phyloP scores from a whole-genome alignment of 345 rosid species.

The Pistacia vera region DNA sequence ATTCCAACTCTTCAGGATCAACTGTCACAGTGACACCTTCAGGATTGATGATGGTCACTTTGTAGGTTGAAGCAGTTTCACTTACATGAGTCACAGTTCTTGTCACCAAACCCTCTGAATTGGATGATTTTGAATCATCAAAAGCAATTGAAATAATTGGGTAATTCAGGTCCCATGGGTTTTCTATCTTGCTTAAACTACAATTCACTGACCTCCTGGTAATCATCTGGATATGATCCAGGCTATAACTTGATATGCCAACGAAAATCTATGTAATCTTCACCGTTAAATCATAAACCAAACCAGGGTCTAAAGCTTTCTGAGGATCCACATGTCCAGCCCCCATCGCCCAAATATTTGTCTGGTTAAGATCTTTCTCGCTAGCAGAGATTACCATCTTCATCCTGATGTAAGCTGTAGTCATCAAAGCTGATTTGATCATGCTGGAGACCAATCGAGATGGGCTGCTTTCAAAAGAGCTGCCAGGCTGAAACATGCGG shows the following conservation, averaged over 20 bases:
- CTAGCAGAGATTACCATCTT: conserved; percentile 5
- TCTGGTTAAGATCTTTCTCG: background rate
- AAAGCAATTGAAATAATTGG: conserved; percentile 22
- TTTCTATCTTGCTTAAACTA: background rate
- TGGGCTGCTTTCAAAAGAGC: conserved; percentile 25
- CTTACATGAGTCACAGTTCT: conserved; percentile 18
- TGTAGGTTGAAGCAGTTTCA: background rate
- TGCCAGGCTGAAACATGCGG: conserved; percentile 27
- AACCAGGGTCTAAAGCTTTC: conserved; percentile 26
- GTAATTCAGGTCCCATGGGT: conserved; percentile 25
- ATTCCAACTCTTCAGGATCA: conserved; percentile 7
- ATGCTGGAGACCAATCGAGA: conserved; percentile 24
- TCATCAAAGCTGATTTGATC: conserved; percentile 26
- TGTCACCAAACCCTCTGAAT: background rate
- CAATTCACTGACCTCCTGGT: conserved; percentile 8
- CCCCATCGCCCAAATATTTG: conserved; percentile 16
- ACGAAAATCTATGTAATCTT: conserved; percentile 19
- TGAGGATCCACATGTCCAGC: conserved; percentile 26
- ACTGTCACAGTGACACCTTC: background rate
- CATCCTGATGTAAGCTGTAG: conserved; percentile 16
- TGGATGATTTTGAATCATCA: background rate
- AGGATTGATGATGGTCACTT: background rate
- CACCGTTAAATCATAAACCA: conserved; percentile 20
- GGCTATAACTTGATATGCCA: conserved; percentile 7
- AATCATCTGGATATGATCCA: background rate